Evolutionary conservation across 2,329 filamentous ascomycete species (phyloP).

Genomic region (Colletotrichum tropicale): DNA sequence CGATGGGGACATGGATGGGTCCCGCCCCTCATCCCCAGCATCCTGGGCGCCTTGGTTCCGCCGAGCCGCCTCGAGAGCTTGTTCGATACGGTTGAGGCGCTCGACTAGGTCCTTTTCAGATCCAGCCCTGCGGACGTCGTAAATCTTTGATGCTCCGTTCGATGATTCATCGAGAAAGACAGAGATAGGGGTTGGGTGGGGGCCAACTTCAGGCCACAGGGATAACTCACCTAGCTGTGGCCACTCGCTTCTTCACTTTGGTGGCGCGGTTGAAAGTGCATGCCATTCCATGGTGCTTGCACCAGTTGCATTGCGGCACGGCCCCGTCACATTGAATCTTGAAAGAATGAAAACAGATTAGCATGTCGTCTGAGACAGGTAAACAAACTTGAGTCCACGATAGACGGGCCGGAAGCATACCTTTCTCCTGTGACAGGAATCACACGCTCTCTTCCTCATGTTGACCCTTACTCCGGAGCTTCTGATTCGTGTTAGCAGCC

Average conservation of each 20-base stretch:
- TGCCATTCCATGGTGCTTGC: conserved; percentile 47
- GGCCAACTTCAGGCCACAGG: not conserved
- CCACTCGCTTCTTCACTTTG: conserved; percentile 12
- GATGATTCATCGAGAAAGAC: not conserved
- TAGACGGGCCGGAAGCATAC: conserved; percentile 28
- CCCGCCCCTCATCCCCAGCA: not conserved
- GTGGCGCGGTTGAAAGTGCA: conserved; percentile 45
- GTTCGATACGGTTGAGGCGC: conserved; percentile 43
- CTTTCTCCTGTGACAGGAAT: conserved; percentile 55
- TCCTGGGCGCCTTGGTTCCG: not conserved
- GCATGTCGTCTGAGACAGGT: not conserved
- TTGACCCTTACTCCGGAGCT: not conserved
- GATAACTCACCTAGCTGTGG: conserved; percentile 4
- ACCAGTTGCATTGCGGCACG: conserved; percentile 53
- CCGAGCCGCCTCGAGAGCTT: conserved; percentile 31
- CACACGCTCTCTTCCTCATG: conserved; percentile 44
- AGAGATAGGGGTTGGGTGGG: not conserved
- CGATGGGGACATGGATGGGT: conserved; percentile 1
- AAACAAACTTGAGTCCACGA: not conserved
- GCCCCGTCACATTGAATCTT: conserved; percentile 56
- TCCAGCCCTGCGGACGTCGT: conserved; percentile 17
- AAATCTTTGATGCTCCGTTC: not conserved
- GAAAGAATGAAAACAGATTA: not conserved
- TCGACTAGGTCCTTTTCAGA: conserved; percentile 34
- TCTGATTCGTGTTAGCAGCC: not conserved